A percentile compares a stretch with the other conserved stretches of the same genome.
Evolutionary conservation across 2,329 filamentous ascomycete genomes (phyloP).

Genomic region (Penicillium sp.): DNA sequence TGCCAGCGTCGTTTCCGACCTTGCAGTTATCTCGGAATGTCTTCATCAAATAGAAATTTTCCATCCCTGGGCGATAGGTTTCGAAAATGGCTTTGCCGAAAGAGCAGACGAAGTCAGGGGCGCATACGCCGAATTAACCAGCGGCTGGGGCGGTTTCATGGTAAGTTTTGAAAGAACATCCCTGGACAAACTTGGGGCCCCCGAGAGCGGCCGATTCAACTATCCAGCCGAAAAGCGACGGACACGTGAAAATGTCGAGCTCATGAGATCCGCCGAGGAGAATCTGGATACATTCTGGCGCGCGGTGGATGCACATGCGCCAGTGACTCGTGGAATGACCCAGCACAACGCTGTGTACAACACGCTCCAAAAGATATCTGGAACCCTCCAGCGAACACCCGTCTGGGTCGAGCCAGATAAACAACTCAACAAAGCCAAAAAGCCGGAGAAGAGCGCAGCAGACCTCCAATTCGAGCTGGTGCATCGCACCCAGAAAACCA

Average conservation of each 20-base stretch:
- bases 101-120: not conserved
- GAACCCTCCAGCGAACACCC: not conserved
- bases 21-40: not conserved
- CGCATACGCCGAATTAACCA: not conserved
- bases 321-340: not conserved
- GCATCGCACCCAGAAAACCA: not conserved
- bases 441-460: not conserved
- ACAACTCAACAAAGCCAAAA: no score
- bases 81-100: not conserved
- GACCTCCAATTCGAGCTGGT: not conserved
- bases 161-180: not conserved
- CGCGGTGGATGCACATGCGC: not conserved
- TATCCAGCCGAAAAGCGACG: not conserved
- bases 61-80: not conserved
- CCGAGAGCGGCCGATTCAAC: not conserved
- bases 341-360: not conserved
- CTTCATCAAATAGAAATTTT: not conserved
- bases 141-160: not conserved
- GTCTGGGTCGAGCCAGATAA: conserved; percentile 1
- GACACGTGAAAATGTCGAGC: not conserved
- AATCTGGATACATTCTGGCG: not conserved
- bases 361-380: not conserved
- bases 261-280: not conserved
- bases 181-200: not conserved
- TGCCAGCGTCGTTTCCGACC: not conserved